Evolutionary conservation across 306 rosid genomes (phyloP), one percentile per base, ranked within the genome.

Genomic region (Alnus rubra): DNA sequence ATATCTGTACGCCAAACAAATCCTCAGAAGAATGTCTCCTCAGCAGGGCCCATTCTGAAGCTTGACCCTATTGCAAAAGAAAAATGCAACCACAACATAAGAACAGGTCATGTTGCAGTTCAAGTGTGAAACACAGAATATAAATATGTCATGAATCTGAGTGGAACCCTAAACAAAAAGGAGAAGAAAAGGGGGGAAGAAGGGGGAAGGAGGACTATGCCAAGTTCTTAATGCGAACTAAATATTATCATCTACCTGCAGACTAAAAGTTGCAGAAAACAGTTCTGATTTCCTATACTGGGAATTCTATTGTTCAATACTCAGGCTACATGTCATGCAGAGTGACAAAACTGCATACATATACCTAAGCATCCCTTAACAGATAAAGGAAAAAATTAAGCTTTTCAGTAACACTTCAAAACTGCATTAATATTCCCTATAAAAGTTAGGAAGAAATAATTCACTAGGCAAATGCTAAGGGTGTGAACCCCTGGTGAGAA

Each of bases 1-100:
- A 94, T 78, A 94, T 91, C 87, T 94, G 98, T 68, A 92, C 97
- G 71, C 97, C 98, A 86, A 94, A 94, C 71, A 94, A 77, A 85
- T 94, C 92, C 83, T 92, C 97, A 55, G 97, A 91, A 53, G 89
- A 80, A 87, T 91, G 97, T 47, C 97, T 89, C 79, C 98, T 89
- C 80, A 92, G 84, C 87, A 91, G 78, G 74, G 97, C 97, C 98
- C 98, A 94, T 80, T 92, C 98, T 58, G 98, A 94, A 37, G 98
- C 98, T 88, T 92, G 97, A 77, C 98, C 98, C 98, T 92, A 60
- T 65, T 71, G 70, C 76, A 70, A 73, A 50, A 77, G 39, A 35
- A 54, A 78, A 78, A 52, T 78, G 59, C 64, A 52, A 58, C 37
- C 42, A 42, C 81, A 54, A 31, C 9, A 19, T 28, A 63, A 53